These are phyloP conservation scores for Trichophyton verrucosum DNA, from an alignment of 2,329 filamentous ascomycete genomes.

Conservation along the genomic window DNA sequence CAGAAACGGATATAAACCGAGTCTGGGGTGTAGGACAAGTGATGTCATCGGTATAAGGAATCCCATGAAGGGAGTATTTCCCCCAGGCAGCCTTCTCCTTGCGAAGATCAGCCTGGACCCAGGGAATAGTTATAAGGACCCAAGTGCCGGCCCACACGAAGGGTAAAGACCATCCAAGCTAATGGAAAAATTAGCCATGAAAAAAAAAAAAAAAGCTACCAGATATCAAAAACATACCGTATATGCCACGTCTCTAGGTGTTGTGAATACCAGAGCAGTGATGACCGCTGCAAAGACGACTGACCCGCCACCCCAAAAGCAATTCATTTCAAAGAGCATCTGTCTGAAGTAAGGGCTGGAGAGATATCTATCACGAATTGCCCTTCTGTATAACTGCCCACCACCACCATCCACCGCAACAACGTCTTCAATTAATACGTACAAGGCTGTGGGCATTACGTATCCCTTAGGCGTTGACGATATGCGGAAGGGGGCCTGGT, in stretches of 20 bases:
- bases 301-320: slow-evolving; percentile 45
- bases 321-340: slow-evolving; percentile 44
- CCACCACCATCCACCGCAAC: slow-evolving; percentile 54
- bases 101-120: slow-evolving; percentile 35
- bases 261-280: slow-evolving; percentile 39
- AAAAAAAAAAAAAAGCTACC: neutral
- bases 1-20: slow-evolving; percentile 23
- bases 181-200: slow-evolving; percentile 1
- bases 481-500: slow-evolving; percentile 48
- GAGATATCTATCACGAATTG: slow-evolving; percentile 40
- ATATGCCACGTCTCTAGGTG: slow-evolving; percentile 38
- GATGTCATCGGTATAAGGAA: slow-evolving; percentile 29
- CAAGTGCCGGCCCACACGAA: slow-evolving; percentile 33
- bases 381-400: slow-evolving; percentile 41
- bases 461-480: slow-evolving; percentile 51
- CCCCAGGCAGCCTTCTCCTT: slow-evolving; percentile 34
- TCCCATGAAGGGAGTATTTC: slow-evolving; percentile 24
- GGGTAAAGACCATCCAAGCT: slow-evolving; percentile 34
- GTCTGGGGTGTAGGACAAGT: slow-evolving; percentile 26
- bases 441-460: slow-evolving; percentile 46
- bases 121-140: slow-evolving; percentile 35
- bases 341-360: slow-evolving; percentile 43
- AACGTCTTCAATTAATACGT: slow-evolving; percentile 56
- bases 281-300: slow-evolving; percentile 37
- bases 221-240: slow-evolving; percentile 21